Evolutionary conservation across 768 basidiomycete species (phyloP).

Genomic region (Leccinum olivaceopallidum): DNA sequence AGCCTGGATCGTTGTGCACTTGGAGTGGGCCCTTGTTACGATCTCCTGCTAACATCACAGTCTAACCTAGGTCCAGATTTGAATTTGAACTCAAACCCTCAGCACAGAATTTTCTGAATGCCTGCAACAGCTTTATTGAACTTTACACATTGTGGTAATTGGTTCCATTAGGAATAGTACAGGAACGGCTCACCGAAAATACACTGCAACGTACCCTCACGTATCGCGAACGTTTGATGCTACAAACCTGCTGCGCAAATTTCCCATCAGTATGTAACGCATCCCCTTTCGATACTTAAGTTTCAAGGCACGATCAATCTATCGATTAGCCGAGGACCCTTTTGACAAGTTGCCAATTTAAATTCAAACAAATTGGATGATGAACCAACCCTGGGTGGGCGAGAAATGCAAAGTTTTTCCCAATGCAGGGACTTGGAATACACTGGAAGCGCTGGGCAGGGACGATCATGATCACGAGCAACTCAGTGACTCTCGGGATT

Average conservation of each 20-base stretch:
- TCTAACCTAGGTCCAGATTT: background rate
- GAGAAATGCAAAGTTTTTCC: background rate
- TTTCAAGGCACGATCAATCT: background rate
- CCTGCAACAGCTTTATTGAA: background rate
- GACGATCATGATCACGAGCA: background rate
- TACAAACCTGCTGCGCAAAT: background rate
- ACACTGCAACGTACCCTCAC: background rate
- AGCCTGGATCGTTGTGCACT: background rate
- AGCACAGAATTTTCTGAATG: background rate
- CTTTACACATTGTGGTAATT: background rate
- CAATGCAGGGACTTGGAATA: background rate
- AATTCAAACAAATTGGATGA: background rate
- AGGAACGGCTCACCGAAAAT: background rate
- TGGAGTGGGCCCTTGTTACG: background rate
- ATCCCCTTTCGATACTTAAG: background rate
- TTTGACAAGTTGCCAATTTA: background rate
- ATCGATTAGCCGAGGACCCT: background rate
- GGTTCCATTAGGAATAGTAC: background rate
- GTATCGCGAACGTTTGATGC: background rate
- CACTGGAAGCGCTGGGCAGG: background rate
- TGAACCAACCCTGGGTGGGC: slow-evolving; percentile 3
- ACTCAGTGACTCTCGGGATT: background rate
- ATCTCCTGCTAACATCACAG: background rate
- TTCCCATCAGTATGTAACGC: background rate
- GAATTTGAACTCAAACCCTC: background rate